Evolutionary conservation across 2,329 filamentous ascomycete species (phyloP).

Genomic region (Botrytis squamosa): DNA sequence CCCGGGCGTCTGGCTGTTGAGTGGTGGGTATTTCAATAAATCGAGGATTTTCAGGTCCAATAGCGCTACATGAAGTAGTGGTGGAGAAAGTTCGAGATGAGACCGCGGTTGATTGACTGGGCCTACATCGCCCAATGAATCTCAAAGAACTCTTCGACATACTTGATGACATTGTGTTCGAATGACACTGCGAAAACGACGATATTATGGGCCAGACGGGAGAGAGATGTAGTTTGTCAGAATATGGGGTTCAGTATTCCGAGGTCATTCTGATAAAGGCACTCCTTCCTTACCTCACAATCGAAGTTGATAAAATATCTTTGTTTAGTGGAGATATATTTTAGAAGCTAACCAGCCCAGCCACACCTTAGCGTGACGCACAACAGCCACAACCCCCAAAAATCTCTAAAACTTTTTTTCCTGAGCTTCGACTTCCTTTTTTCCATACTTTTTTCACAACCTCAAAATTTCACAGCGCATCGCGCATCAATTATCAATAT

Average conservation of each 20-base stretch:
- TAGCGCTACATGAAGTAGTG: constrained; percentile 44
- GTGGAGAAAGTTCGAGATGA: constrained; percentile 47
- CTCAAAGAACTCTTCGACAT: constrained; percentile 35
- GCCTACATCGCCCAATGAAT: constrained; percentile 36
- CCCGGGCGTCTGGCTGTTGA: constrained; percentile 56
- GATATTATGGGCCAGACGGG: background rate
- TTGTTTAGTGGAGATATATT: constrained; percentile 24
- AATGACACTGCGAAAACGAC: background rate
- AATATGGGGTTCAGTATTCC: background rate
- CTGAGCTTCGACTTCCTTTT: constrained; percentile 28
- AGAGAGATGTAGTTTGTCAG: background rate
- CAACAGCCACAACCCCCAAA: constrained; percentile 30
- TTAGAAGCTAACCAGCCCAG: constrained; percentile 22
- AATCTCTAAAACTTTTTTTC: constrained; percentile 30
- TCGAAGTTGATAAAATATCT: constrained; percentile 24
- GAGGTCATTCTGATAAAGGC: background rate
- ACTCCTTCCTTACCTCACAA: constrained; percentile 6
- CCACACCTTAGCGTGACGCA: constrained; percentile 24
- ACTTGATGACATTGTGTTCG: constrained; percentile 34
- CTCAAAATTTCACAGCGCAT: constrained; percentile 24
- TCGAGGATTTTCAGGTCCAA: constrained; percentile 82
- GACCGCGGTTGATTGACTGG: constrained; percentile 28
- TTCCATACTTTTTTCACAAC: constrained; percentile 18
- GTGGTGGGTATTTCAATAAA: constrained; percentile 81
- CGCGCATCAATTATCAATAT: constrained; percentile 49